Evolutionary conservation across 2,329 filamentous ascomycete species (phyloP).

Genomic region (Penicillium sp.): DNA sequence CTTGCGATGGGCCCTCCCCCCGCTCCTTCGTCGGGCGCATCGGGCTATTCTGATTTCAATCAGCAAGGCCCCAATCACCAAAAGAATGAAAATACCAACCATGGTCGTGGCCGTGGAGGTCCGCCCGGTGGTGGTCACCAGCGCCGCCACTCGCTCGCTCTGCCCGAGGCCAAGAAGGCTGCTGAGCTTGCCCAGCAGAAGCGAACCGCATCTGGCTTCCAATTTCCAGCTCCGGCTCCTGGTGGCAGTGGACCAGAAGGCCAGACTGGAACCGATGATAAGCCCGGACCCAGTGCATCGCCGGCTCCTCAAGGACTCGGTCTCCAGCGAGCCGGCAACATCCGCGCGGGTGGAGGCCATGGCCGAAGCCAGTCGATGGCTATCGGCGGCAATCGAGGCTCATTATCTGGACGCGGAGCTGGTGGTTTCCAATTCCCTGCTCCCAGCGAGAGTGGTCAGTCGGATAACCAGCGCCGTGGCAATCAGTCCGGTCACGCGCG

Average conservation of each 20-base stretch:
- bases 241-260: slow-evolving; percentile 49
- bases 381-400: slow-evolving; percentile 60
- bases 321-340: slow-evolving; percentile 70
- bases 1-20: slow-evolving; percentile 88
- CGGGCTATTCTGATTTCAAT: slow-evolving; percentile 71
- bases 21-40: slow-evolving; percentile 80
- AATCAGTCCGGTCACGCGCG: slow-evolving; percentile 70
- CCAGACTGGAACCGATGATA: slow-evolving; percentile 51
- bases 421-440: slow-evolving; percentile 66
- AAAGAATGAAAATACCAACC: slow-evolving; percentile 63
- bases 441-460: slow-evolving; percentile 45
- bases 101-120: slow-evolving; percentile 69
- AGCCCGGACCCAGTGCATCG: slow-evolving; percentile 35
- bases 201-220: slow-evolving; percentile 85
- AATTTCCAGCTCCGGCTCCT: slow-evolving; percentile 75
- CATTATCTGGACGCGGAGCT: slow-evolving; percentile 57
- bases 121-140: slow-evolving; percentile 71
- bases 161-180: slow-evolving; percentile 95
- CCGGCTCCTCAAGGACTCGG: slow-evolving; percentile 57
- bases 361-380: slow-evolving; percentile 47
- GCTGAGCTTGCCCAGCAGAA: slow-evolving; percentile 96
- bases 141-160: slow-evolving; percentile 85
- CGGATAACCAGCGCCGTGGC: slow-evolving; percentile 69
- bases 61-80: slow-evolving; percentile 59
- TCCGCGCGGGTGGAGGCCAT: slow-evolving; percentile 70